Evolutionary conservation across 345 rosid genomes (phyloP).

Genomic region (Euphorbia tirucalli): DNA sequence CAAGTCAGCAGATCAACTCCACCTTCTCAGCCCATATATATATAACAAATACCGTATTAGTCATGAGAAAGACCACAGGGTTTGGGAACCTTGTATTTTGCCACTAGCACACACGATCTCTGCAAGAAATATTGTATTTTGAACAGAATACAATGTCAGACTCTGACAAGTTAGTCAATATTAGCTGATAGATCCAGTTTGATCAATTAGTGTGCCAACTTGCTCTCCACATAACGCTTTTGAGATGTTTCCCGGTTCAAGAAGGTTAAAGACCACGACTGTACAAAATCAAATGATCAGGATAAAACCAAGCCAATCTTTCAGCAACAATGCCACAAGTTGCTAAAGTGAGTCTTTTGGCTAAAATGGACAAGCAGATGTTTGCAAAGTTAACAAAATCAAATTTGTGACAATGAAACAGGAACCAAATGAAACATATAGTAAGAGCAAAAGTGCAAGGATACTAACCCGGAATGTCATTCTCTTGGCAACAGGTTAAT

Average conservation of each 20-base stretch:
- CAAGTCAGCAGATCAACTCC: background rate
- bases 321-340: background rate
- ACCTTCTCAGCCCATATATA: background rate
- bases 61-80: background rate
- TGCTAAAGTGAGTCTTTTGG: background rate
- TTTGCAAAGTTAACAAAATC: background rate
- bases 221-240: slow-evolving; percentile 11
- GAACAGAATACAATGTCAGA: background rate
- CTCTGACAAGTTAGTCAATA: background rate
- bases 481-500: slow-evolving; percentile 78
- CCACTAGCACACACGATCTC: background rate
- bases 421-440: background rate
- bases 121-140: background rate
- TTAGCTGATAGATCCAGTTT: slow-evolving; percentile 11
- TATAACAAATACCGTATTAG: background rate
- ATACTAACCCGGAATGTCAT: slow-evolving; percentile 71
- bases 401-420: background rate
- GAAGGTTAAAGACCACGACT: slow-evolving; percentile 13
- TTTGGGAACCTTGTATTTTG: background rate
- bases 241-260: slow-evolving; percentile 11
- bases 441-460: background rate
- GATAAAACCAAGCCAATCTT: background rate
- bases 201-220: slow-evolving; percentile 12
- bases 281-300: slow-evolving; percentile 6
- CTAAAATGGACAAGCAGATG: background rate